These are phyloP conservation scores for Trichothecium roseum DNA, from an alignment of 2,329 filamentous ascomycete species.

Conservation along the genomic window DNA sequence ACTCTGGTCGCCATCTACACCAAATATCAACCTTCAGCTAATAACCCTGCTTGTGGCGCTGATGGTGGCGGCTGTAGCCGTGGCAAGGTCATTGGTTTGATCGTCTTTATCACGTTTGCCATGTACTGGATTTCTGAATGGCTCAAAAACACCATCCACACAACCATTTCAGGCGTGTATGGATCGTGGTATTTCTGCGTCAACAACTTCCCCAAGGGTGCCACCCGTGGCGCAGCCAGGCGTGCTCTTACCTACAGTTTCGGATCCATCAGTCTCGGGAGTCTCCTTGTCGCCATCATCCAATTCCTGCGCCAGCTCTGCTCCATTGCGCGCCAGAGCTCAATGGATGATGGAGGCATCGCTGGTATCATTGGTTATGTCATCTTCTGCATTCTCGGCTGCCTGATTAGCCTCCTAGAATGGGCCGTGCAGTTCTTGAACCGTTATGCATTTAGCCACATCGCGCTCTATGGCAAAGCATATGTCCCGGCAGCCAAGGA, in stretches of 20 bases:
- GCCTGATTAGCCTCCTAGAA: slow-evolving; percentile 65
- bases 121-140: slow-evolving; percentile 93
- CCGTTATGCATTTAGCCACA: slow-evolving; percentile 85
- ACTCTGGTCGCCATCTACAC: slow-evolving; percentile 82
- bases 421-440: slow-evolving; percentile 88
- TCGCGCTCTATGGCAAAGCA: slow-evolving; percentile 82
- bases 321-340: slow-evolving; percentile 58
- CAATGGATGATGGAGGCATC: slow-evolving; percentile 57
- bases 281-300: slow-evolving; percentile 76
- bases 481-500: slow-evolving; percentile 83
- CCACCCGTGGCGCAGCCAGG: slow-evolving; percentile 74
- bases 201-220: slow-evolving; percentile 59
- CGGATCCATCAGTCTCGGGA: slow-evolving; percentile 81
- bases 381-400: slow-evolving; percentile 66
- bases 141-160: slow-evolving; percentile 88
- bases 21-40: slow-evolving; percentile 58
- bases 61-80: slow-evolving; percentile 54
- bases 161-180: slow-evolving; percentile 78
- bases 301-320: slow-evolving; percentile 75
- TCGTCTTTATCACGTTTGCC: slow-evolving; percentile 82
- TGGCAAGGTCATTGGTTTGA: slow-evolving; percentile 70
- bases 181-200: slow-evolving; percentile 86
- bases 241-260: slow-evolving; percentile 85
- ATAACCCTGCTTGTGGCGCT: slow-evolving; percentile 40
- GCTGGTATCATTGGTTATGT: slow-evolving; percentile 58